A percentile compares a stretch with the other conserved stretches of the same genome.
phyloP scores from a whole-genome alignment of 768 basidiomycete genomes.

The Brasilioporus rufonigricans region DNA sequence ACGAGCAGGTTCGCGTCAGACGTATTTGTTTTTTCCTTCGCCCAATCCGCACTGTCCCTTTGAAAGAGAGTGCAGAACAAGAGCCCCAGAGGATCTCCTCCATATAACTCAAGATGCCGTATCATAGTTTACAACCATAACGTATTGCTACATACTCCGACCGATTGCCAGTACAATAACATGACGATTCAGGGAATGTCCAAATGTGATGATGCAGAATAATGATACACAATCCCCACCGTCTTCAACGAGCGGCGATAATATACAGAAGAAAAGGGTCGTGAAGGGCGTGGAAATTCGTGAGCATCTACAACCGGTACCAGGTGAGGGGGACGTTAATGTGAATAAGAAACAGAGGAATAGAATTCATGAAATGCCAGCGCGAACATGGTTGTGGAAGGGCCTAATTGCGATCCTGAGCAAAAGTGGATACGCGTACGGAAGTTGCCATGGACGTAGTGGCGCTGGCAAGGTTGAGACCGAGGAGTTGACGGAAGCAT shows the following conservation, averaged over 20 bases:
- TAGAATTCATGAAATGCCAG: slow-evolving; percentile 8
- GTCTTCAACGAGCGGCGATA: slow-evolving; percentile 24
- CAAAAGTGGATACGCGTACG: slow-evolving; percentile 7
- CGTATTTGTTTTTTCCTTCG: slow-evolving; percentile 1
- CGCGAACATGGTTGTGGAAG: neutral
- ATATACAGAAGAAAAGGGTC: slow-evolving; percentile 26
- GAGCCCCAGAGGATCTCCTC: neutral
- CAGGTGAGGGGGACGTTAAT: slow-evolving; percentile 4
- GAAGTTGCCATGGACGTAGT: slow-evolving; percentile 14
- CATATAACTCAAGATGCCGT: slow-evolving; percentile 16
- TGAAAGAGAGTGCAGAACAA: neutral
- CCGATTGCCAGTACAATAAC: slow-evolving; percentile 23
- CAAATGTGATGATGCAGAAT: slow-evolving; percentile 32
- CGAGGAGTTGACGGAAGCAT: slow-evolving; percentile 27
- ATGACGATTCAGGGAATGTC: slow-evolving; percentile 17
- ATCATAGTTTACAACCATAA: slow-evolving; percentile 37
- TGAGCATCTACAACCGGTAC: slow-evolving; percentile 18
- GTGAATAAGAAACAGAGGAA: slow-evolving; percentile 2
- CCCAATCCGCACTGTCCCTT: neutral
- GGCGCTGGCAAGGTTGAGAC: slow-evolving; percentile 7
- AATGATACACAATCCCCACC: slow-evolving; percentile 33
- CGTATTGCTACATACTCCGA: slow-evolving; percentile 34
- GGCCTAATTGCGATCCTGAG: slow-evolving; percentile 4
- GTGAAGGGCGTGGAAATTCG: slow-evolving; percentile 29
- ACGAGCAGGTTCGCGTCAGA: neutral